Base-by-base conservation (phyloP, 1,284 basidiomycete species). In the Microbotryum violaceum region DNA sequence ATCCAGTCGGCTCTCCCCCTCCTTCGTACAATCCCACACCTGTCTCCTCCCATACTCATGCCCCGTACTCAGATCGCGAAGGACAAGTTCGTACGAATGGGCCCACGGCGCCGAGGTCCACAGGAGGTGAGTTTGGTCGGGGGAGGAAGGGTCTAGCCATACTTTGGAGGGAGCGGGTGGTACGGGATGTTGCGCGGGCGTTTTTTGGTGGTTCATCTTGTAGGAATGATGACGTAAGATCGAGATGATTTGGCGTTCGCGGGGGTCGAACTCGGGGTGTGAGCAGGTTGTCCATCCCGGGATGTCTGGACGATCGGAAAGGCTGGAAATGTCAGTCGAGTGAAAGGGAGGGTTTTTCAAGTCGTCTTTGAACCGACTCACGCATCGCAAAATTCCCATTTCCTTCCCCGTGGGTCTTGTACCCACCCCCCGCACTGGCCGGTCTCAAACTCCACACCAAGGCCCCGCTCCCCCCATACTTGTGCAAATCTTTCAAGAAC, bases 341-440 rank as follows among this genome's bases (percentile, higher is more conserved):
- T 27, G 12, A 12, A 6, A 2, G 4, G 3, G 6, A 46, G 25
- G 3, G 18, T 6, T 3, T 23, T 12, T 33, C 42, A n/a, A n/a
- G 27, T 23, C 16, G 23, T 20, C 5, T 10, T 49, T n/a, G 48
- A 10, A 25, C 5, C 3, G 6, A 46, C 62, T 21, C 31, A 70
- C 71, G 72, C 60, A 72, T 73, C 4, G 70, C 71, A 62, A 61
- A 74, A 37, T 70, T 68, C 0, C 67, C 70, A 52, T 71, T 57
- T 0, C 70, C 73, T 50, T 74, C 73, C 5, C 70, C 65, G 37
- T 74, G 73, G 20, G 71, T 73, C 46, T 71, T 73, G 70, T 73
- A 73, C 2, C 73, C 74, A 4, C 74, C 74, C 6, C 60, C 29
- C 10, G 64, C 59, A 1, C 72, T 69, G 20, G 71, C 70, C 0